Percentiles rank a stretch among this genome's conserved stretches.
Conservation (phyloP, 225 moss, liverwort and hornwort species). For the Marchantia polymorpha region DNA sequence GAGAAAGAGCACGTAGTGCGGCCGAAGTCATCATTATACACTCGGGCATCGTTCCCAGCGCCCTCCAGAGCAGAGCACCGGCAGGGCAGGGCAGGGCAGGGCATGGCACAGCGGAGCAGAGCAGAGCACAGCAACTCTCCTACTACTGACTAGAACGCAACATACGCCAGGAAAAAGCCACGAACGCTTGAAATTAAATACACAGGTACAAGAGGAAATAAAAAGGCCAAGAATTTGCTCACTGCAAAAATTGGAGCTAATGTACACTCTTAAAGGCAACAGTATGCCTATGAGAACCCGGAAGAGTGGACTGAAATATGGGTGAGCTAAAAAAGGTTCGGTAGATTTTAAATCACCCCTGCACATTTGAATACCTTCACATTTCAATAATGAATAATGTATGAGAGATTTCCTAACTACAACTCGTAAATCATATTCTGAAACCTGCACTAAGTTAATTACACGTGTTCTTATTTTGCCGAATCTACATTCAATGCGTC, state of each 20-base stretch:
- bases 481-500: constrained; percentile 3
- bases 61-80: no score
- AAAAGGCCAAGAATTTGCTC: constrained; percentile 22
- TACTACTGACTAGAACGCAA: no score
- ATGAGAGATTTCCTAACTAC: constrained; percentile 5
- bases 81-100: no score
- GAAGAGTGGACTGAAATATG: constrained; percentile 9
- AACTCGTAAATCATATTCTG: neutral
- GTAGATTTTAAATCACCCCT: constrained; percentile 5
- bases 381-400: constrained; percentile 1
- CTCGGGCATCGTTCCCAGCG: no score
- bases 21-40: no score
- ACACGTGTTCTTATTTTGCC: constrained; percentile 9
- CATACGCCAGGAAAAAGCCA: no score
- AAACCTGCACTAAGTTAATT: constrained; percentile 16
- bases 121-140: no score
- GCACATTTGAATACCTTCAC: constrained; percentile 11
- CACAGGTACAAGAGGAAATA: neutral
- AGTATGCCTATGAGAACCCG: neutral
- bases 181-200: no score
- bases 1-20: no score
- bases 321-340: neutral
- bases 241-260: constrained; percentile 23
- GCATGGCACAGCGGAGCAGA: no score
- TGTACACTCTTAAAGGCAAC: constrained; percentile 28